Percentiles rank a stretch among this genome's conserved stretches.
These are phyloP conservation scores for Alopecurus myosuroides DNA, from an alignment of 176 grass and related monocot genomes.

Conservation along the genomic window DNA sequence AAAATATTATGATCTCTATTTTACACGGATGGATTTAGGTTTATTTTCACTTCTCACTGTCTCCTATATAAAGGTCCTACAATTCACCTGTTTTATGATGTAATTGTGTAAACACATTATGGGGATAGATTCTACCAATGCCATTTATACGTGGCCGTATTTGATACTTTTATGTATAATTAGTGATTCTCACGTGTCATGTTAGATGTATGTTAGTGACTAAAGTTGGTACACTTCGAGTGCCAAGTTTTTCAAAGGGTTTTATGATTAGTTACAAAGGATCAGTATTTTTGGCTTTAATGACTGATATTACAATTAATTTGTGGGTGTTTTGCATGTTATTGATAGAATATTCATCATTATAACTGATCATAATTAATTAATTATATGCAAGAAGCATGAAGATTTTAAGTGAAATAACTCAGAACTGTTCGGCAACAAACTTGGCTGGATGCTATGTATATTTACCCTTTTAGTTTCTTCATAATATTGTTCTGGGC, in stretches of 20 bases:
- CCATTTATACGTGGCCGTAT: neutral
- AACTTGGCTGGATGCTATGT: neutral
- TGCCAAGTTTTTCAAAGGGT: neutral
- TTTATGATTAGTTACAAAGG: neutral
- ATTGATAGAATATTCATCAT: neutral
- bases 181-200: neutral
- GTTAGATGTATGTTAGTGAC: conserved; percentile 12
- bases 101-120: neutral
- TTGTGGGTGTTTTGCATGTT: conserved; percentile 8
- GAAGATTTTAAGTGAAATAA: neutral
- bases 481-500: neutral
- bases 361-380: neutral
- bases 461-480: neutral
- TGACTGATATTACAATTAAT: neutral
- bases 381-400: conserved; percentile 5
- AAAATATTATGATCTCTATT: neutral
- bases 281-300: neutral
- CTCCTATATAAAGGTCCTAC: neutral
- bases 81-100: neutral
- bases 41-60: neutral
- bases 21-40: neutral
- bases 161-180: neutral
- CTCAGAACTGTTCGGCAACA: conserved; percentile 9
- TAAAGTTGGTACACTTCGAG: neutral
- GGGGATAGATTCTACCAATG: neutral